Conservation (phyloP, 768 basidiomycete genomes). For the Panaeolus cyanescens region DNA sequence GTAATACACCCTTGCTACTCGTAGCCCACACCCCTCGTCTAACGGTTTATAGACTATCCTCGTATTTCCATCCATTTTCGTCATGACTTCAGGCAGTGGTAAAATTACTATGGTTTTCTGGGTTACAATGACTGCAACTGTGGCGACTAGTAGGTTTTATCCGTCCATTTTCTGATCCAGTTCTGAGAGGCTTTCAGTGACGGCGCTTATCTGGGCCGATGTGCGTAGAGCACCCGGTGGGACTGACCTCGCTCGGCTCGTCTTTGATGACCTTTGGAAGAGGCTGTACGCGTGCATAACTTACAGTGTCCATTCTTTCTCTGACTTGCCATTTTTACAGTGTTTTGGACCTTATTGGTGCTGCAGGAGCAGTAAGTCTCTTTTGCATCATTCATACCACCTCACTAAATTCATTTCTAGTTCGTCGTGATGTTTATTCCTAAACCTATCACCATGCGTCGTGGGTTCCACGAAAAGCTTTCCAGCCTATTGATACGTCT, state of each 20-base stretch:
- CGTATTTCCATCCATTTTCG: not conserved
- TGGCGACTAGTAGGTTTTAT: not conserved
- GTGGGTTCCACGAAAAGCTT: not conserved
- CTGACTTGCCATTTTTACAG: not conserved
- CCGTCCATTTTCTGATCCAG: no score
- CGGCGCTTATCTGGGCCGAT: not conserved
- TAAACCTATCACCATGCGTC: not conserved
- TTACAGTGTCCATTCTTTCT: not conserved
- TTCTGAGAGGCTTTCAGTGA: no score
- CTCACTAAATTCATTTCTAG: not conserved
- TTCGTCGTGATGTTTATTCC: not conserved
- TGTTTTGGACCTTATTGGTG: not conserved
- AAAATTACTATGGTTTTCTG: not conserved
- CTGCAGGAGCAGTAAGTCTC: not conserved
- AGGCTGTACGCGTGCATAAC: not conserved
- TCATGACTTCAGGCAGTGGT: not conserved
- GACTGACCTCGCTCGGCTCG: not conserved
- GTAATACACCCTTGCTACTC: conserved; percentile 6
- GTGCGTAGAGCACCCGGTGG: not conserved
- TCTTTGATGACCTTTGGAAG: not conserved
- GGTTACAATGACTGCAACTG: not conserved
- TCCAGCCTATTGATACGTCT: not conserved
- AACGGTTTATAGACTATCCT: not conserved
- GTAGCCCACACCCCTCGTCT: not conserved
- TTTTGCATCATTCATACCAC: not conserved